A percentile compares a stretch with the other conserved stretches of the same genome.
Evolutionary conservation across 805 yeast species (phyloP).

Genomic region (Candida namnaoensis): DNA sequence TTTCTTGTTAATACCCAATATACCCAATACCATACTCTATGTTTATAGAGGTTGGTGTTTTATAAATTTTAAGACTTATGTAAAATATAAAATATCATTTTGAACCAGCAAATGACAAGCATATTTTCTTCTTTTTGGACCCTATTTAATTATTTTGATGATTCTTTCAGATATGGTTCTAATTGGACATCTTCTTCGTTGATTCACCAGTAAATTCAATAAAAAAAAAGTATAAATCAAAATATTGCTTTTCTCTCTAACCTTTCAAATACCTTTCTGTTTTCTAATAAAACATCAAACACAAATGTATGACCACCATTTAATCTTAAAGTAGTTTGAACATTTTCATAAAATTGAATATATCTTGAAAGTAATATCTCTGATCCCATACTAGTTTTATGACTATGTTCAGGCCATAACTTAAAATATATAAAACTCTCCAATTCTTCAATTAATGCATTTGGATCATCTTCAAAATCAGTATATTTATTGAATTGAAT

Average conservation of each 20-base stretch:
- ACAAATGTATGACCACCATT: conserved; percentile 55
- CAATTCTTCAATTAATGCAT: conserved; percentile 28
- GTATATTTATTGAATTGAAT: conserved; percentile 20
- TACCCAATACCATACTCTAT: too few species aligned
- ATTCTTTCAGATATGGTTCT: too few species aligned
- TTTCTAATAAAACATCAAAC: conserved; percentile 47
- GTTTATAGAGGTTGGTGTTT: too few species aligned
- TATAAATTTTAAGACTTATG: too few species aligned
- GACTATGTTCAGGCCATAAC: conserved; percentile 15
- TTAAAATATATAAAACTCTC: conserved; percentile 28
- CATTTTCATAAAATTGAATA: conserved; percentile 29
- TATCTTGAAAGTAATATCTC: conserved; percentile 18
- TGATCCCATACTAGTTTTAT: conserved; percentile 10
- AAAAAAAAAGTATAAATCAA: too few species aligned
- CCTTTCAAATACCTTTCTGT: conserved; percentile 36
- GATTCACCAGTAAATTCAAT: too few species aligned
- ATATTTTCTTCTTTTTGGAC: too few species aligned
- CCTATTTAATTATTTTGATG: too few species aligned
- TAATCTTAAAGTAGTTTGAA: conserved; percentile 32
- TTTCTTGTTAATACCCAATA: too few species aligned
- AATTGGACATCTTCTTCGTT: too few species aligned
- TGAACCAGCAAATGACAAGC: too few species aligned
- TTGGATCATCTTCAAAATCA: conserved; percentile 29
- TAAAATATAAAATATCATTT: too few species aligned
- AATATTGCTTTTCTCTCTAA: conserved; percentile 21